Evolutionary conservation across 805 yeast genomes (phyloP).

Genomic region (Kuraishia ogatae): DNA sequence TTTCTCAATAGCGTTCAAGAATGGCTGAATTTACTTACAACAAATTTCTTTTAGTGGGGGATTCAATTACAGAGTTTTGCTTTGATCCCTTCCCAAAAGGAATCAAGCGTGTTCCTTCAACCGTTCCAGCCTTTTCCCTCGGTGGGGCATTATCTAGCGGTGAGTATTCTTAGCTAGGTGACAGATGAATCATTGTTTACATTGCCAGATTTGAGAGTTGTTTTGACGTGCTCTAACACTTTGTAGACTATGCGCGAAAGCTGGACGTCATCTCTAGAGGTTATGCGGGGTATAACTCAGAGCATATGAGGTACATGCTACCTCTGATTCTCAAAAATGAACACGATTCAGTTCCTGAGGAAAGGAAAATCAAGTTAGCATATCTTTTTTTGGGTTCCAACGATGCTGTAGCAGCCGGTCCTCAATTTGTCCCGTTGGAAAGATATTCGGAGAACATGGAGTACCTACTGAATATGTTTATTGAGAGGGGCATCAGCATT

Average conservation of each 20-base stretch:
- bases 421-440: conserved; percentile 31
- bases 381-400: conserved; percentile 77
- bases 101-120: conserved; percentile 4
- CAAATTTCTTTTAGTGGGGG: conserved; percentile 20
- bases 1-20: neutral
- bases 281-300: conserved; percentile 65
- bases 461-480: conserved; percentile 30
- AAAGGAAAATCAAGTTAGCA: conserved; percentile 26
- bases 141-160: conserved; percentile 21
- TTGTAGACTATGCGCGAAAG: conserved; percentile 39
- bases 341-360: conserved; percentile 21
- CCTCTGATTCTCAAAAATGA: conserved; percentile 43
- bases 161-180: neutral
- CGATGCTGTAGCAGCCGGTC: conserved; percentile 45
- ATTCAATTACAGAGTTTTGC: conserved; percentile 25
- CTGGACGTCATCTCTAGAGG: conserved; percentile 71
- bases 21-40: conserved; percentile 14
- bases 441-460: conserved; percentile 38
- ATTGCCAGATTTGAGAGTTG: too few species aligned
- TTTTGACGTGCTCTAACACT: neutral
- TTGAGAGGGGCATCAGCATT: conserved; percentile 34
- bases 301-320: conserved; percentile 43
- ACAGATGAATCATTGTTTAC: neutral
- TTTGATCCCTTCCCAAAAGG: conserved; percentile 11
- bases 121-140: conserved; percentile 19